Evolutionary conservation across 352 stramenopile genomes (phyloP).

Genomic region (Pythium rishiriense): DNA sequence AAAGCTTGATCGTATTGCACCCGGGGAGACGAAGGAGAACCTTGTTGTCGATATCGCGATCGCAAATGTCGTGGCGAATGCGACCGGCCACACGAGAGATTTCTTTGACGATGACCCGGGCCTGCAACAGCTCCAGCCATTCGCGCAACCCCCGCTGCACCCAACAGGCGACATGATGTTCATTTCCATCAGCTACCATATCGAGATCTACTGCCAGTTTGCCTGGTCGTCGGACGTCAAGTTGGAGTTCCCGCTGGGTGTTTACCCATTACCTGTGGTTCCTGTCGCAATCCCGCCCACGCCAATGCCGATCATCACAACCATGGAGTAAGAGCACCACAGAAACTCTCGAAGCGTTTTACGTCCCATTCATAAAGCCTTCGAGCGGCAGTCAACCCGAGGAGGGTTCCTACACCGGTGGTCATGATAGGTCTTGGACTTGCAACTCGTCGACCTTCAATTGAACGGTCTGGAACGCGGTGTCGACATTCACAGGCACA

Average conservation of each 20-base stretch:
- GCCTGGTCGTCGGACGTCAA: slow-evolving; percentile 5
- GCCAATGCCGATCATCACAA: not conserved
- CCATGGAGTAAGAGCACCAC: not conserved
- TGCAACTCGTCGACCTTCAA: no score
- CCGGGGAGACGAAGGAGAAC: slow-evolving; percentile 8
- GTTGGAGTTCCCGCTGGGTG: slow-evolving; percentile 6
- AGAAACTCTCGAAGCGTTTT: no score
- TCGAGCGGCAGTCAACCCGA: no score
- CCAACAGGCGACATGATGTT: slow-evolving; percentile 12
- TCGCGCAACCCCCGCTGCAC: slow-evolving; percentile 3
- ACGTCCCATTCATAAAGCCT: not conserved
- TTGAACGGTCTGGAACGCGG: no score
- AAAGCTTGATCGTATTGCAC: not conserved
- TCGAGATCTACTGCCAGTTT: slow-evolving; percentile 8
- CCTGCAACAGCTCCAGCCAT: slow-evolving; percentile 7
- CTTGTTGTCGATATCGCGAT: slow-evolving; percentile 11
- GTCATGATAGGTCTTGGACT: no score
- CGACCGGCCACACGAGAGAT: not conserved
- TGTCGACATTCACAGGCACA: no score
- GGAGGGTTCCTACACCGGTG: no score
- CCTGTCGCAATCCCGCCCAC: not conserved
- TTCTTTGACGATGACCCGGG: not conserved
- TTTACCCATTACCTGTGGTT: not conserved
- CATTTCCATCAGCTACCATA: slow-evolving; percentile 15
- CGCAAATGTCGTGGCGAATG: not conserved